Conservation (phyloP, 352 stramenopile genomes). For the Ophiocytium majus region DNA sequence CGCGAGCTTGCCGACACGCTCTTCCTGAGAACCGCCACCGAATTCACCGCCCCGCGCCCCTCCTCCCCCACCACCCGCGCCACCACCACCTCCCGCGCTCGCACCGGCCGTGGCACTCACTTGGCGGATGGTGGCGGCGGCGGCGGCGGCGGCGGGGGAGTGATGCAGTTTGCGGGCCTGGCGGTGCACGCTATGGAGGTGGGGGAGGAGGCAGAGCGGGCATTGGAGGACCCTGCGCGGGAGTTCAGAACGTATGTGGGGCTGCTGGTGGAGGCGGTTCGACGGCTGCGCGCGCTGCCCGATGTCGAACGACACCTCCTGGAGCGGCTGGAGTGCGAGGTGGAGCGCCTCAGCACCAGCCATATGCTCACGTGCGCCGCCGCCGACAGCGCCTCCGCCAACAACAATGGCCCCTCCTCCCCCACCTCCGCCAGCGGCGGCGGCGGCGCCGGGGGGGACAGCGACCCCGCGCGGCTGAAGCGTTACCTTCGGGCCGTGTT, state of each 20-base stretch:
- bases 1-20: slow-evolving; percentile 49
- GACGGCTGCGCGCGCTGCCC: slow-evolving; percentile 45
- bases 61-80: neutral
- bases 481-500: slow-evolving; percentile 50
- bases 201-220: slow-evolving; percentile 42
- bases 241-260: slow-evolving; percentile 45
- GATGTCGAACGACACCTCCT: slow-evolving; percentile 54
- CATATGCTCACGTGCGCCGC: slow-evolving; percentile 38
- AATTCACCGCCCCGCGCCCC: neutral
- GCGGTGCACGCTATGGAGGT: slow-evolving; percentile 38
- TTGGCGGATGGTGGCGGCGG: neutral
- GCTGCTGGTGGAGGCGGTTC: slow-evolving; percentile 50
- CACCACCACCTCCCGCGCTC: neutral
- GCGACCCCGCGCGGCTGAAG: slow-evolving; percentile 21
- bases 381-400: neutral
- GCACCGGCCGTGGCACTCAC: neutral
- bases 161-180: slow-evolving; percentile 37
- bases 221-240: slow-evolving; percentile 44
- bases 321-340: slow-evolving; percentile 42
- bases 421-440: neutral
- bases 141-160: neutral
- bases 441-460: too few relatives aligned
- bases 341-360: slow-evolving; percentile 43
- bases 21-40: slow-evolving; percentile 43
- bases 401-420: neutral